Evolutionary conservation across 2,329 filamentous ascomycete genomes (phyloP), one percentile per base, ranked within the genome.

Genomic region (Raffaelea arxii): DNA sequence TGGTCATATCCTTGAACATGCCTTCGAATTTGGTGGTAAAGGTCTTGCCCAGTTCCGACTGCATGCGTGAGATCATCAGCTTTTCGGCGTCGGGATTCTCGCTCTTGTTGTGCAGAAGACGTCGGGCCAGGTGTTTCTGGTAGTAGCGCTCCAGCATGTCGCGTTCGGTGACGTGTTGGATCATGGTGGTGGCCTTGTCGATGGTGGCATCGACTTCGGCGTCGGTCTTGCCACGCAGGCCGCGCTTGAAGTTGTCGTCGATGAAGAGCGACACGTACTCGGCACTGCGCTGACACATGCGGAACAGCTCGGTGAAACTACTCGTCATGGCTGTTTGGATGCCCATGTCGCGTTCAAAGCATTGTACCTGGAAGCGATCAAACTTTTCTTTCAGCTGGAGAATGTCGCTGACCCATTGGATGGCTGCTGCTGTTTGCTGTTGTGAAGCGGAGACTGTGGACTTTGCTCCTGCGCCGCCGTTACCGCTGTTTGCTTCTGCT

Each of bases 71-170:
- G 44, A 98, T 92, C 78, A 98, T 94, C 58, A 92, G 84, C 62
- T 91, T 90, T 66, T 98, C 92, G 1, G 89, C 87, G 58, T 96
- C 91, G 53, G 87, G 83, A 60, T 86, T 94, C 55, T 94, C 83
- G 0, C 88, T 91, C 57, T 92, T 94, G 60, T 84, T 86, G 66
- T 92, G 86, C 18, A 98, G 71, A 37, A 98, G 69, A 44, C 92
- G 81, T 49, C 87, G 84, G 39, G 87, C 91, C 22, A 98, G 75
- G 65, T 98, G 92, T 62, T 94, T 94, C 70, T 97, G 95, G 70
- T 98, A 97, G 64, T 98, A 98, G 4, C 86, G 80, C 67, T 98
- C 91, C 58, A 98, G 96, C 55, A 94, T 74, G 61, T 98, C 92
- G 65, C 91, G 92, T 58, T 97, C 91, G 46, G 82, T 79, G 32